Percentiles rank a stretch among this genome's conserved stretches.
Conservation (phyloP, 208 protist genomes). For the Acanthamoeba divionensis region DNA sequence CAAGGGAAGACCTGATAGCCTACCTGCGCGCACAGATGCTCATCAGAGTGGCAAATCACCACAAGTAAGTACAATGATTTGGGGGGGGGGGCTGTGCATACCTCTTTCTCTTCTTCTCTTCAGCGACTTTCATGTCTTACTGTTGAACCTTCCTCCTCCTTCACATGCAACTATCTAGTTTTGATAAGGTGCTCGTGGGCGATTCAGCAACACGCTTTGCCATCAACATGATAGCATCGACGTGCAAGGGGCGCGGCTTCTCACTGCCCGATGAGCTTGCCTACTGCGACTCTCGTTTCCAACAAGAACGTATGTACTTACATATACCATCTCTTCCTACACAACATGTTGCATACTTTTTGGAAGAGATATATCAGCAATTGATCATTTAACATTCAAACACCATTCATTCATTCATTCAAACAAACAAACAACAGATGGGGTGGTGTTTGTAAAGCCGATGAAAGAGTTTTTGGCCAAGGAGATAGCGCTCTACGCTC, state of each 20-base stretch:
- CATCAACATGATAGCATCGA: neutral
- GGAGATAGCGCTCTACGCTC: neutral
- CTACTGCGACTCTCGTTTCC: neutral
- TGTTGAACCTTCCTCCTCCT: no score
- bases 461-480: conserved; percentile 26
- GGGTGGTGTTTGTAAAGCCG: neutral
- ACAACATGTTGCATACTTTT: neutral
- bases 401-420: neutral
- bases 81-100: no score
- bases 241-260: neutral
- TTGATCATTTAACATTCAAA: no score
- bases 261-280: neutral
- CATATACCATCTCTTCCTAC: neutral
- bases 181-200: neutral
- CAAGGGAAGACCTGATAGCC: neutral
- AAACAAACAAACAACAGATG: neutral
- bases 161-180: no score
- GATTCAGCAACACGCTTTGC: neutral
- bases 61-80: no score
- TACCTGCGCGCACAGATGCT: neutral
- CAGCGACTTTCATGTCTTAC: no score
- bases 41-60: no score
- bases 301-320: neutral
- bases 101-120: no score
- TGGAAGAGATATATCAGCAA: no score